Evolutionary conservation across 2,329 filamentous ascomycete species (phyloP).

Genomic region (Colletotrichum eleusines): DNA sequence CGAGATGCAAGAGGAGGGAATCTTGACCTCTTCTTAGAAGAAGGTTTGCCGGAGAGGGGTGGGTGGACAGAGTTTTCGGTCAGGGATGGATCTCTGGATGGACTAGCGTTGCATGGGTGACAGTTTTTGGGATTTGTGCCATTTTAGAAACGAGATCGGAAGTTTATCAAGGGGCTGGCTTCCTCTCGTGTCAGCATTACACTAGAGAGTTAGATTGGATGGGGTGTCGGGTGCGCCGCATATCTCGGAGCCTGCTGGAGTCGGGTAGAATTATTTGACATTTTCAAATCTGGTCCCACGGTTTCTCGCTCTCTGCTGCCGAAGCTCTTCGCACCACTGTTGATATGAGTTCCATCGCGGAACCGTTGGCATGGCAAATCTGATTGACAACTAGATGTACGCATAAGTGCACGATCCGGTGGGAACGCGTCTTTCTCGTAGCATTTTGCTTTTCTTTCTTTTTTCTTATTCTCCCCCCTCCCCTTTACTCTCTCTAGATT

Average conservation of each 20-base stretch:
- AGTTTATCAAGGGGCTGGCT: constrained; percentile 18
- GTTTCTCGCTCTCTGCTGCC: not conserved
- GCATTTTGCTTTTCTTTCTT: not conserved
- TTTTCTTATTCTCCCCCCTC: not conserved
- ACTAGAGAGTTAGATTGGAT: constrained; percentile 30
- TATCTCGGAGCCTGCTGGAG: constrained; percentile 36
- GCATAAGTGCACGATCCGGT: constrained; percentile 36
- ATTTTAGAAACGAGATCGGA: constrained; percentile 8
- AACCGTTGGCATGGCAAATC: constrained; percentile 8
- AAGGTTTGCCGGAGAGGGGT: not conserved
- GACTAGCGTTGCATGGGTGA: constrained; percentile 18
- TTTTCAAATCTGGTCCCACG: constrained; percentile 3
- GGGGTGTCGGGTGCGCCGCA: constrained; percentile 17
- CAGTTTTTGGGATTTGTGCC: constrained; percentile 9
- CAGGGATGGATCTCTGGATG: constrained; percentile 9
- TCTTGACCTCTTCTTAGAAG: constrained; percentile 36
- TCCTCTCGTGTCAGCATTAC: constrained; percentile 29
- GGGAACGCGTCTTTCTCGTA: constrained; percentile 13
- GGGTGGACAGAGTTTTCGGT: not conserved
- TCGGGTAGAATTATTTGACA: constrained; percentile 37
- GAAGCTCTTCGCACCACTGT: constrained; percentile 8
- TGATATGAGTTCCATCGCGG: constrained; percentile 6
- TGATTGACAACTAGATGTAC: not conserved
- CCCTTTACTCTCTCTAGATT: no score
- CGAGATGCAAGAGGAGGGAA: constrained; percentile 37